These are phyloP conservation scores for Aspergillus unguis DNA, from an alignment of 2,329 filamentous ascomycete species.

Conservation along the genomic window DNA sequence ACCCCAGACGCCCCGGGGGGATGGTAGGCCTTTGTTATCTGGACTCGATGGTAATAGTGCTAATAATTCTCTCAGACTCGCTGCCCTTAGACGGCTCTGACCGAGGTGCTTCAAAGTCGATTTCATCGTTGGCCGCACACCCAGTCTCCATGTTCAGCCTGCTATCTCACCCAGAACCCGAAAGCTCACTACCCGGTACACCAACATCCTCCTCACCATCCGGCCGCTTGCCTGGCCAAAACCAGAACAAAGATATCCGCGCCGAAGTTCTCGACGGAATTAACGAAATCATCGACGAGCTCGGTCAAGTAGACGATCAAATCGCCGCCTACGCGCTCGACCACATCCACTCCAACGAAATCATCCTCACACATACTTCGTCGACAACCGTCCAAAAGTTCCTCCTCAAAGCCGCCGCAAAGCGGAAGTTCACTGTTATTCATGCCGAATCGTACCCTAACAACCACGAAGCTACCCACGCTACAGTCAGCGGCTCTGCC, in stretches of 20 bases:
- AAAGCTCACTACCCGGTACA: conserved; percentile 40
- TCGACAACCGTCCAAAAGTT: conserved; percentile 87
- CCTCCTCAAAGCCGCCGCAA: conserved; percentile 78
- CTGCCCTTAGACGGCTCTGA: conserved; percentile 32
- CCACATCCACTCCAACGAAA: conserved; percentile 89
- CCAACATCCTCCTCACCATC: conserved; percentile 35
- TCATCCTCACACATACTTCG: conserved; percentile 84
- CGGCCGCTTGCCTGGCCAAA: conserved; percentile 29
- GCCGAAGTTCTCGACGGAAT: conserved; percentile 93
- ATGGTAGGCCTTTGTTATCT: conserved; percentile 25
- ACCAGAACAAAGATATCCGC: conserved; percentile 63
- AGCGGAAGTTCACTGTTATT: conserved; percentile 88
- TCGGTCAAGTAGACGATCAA: conserved; percentile 88
- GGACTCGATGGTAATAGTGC: neutral
- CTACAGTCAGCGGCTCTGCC: conserved; percentile 56
- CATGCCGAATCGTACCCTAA: conserved; percentile 73
- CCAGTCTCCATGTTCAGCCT: conserved; percentile 83
- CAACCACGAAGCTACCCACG: conserved; percentile 62
- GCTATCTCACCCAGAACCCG: conserved; percentile 63
- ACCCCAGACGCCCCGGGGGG: conserved; percentile 41
- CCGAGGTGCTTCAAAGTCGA: conserved; percentile 47
- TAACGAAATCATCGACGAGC: conserved; percentile 91
- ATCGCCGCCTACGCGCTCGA: conserved; percentile 85
- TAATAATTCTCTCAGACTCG: conserved; percentile 19
- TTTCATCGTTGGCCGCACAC: conserved; percentile 54